Base-by-base conservation (phyloP, 257 asterid genomes). In the Solanum chmielewskii region DNA sequence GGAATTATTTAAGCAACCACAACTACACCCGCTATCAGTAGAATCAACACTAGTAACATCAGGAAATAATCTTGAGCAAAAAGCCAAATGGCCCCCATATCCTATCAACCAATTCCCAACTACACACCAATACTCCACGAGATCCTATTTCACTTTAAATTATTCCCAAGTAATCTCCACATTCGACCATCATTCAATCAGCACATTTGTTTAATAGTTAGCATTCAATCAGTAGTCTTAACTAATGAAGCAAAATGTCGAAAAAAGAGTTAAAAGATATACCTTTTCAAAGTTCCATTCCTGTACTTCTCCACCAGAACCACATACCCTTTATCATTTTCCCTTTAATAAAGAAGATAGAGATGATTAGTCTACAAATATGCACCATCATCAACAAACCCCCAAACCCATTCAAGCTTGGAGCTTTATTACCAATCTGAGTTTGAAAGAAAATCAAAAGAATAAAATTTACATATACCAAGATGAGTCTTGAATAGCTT, bases 221-320 rank as follows among this genome's bases (percentile, higher is more conserved):
- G 25, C 84, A 42, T 44, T 44, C 84, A 42, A 77, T 77, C 84
- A 77, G n/a, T 77, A 77, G 9, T 15, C 60, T 29, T 77, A 77
- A 25, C 41, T 6, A 78, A 44, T 9, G 64, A 78, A 78, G 41
- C 64, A 45, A 78, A 78, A 25, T 47, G 15, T 78, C 15, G 39
- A 77, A 25, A 78, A 23, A 78, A 6, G 7, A 10, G 11, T 10
- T 27, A 31, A 80, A 80, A 13, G 15, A 70, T 59, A 85, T 74
- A 97, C 98, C 98, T 92, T 90, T 93, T 97, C 85, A 93, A 93
- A 88, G 96, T 92, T 64, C 99, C 99, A 86, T 97, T 91, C 44
- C 93, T 92, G 90, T 94, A 94, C 84, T 91, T 94, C 90, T 97
- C 99, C 87, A 97, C 91, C 89, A 97, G 89, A 91, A 94, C 56